Conservation (phyloP, 2,329 filamentous ascomycete species). For the Aspergillus brasiliensis region DNA sequence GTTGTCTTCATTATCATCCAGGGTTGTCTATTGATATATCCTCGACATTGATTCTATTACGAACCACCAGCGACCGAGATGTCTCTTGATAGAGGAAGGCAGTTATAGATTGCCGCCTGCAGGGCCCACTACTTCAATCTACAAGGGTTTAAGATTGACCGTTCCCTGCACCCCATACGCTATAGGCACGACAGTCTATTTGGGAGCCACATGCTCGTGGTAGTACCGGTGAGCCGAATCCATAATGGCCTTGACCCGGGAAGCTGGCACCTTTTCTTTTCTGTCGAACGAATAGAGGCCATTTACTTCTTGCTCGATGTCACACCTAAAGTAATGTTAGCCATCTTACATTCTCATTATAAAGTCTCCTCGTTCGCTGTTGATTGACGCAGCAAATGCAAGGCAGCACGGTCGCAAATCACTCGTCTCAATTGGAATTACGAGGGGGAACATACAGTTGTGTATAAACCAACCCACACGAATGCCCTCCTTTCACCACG, state of each 20-base stretch:
- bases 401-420: background rate
- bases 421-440: no score
- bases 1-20: no score
- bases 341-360: no score
- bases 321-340: conserved; percentile 35
- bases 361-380: no score
- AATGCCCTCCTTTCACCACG: conserved; percentile 58
- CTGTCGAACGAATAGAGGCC: conserved; percentile 66
- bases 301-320: conserved; percentile 70
- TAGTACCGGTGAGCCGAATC: conserved; percentile 56
- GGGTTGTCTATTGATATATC: no score
- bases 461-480: conserved; percentile 67
- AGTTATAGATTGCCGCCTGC: no score
- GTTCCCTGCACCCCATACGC: no score
- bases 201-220: conserved; percentile 23
- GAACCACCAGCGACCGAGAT: no score
- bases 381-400: no score
- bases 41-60: no score
- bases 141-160: background rate
- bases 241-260: conserved; percentile 60
- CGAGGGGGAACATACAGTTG: conserved; percentile 59
- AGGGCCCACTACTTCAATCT: no score
- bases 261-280: conserved; percentile 61
- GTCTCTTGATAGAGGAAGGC: no score
- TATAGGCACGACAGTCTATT: background rate